Evolutionary conservation across 1,284 basidiomycete genomes (phyloP), one percentile per base, ranked within the genome.

Genomic region (Gomphus sp.): DNA sequence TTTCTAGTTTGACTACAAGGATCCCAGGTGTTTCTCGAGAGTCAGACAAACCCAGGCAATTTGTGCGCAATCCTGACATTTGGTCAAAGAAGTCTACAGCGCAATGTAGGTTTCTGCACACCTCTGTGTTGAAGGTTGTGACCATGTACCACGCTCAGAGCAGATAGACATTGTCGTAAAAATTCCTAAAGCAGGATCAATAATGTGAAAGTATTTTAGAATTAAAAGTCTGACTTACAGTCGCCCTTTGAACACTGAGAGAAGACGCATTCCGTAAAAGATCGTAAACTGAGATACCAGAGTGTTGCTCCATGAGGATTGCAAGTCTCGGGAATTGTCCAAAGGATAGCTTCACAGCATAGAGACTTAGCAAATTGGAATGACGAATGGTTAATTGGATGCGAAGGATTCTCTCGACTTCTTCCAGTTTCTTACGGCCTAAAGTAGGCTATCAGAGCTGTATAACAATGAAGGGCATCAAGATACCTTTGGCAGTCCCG

Each of bases 261-360:
- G 22, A 73, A 76, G 48, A 86, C 81, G 58, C 79, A 82, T 64
- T 90, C 85, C 85, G 80, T 16, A 91, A 71, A 6, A 91, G 77
- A 62, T 89, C 85, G 41, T 80, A 73, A 22, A 91, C 68, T 0
- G 81, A 85, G 55, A 88, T 70, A 0, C 80, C 68, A 0, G 87
- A 85, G 0, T 76, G 73, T 66, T 84, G 80, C 65, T 91, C 89
- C 31, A 75, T 79, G 9, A 91, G 74, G 16, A 91, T 78, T 39
- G 79, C 70, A 58, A 91, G 66, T 49, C 77, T 79, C 1, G 84
- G 77, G 1, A 79, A 69, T 58, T 79, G 75, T 6, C 80, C 77
- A 31, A 79, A 69, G 7, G 72, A 72, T 31, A 87, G 70, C 65
- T 86, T 88, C 62, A 84, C 84, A 1, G 82, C 86, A 52, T 86